Conservation (phyloP, 441 rosid genomes). For the Metrosideros polymorpha region DNA sequence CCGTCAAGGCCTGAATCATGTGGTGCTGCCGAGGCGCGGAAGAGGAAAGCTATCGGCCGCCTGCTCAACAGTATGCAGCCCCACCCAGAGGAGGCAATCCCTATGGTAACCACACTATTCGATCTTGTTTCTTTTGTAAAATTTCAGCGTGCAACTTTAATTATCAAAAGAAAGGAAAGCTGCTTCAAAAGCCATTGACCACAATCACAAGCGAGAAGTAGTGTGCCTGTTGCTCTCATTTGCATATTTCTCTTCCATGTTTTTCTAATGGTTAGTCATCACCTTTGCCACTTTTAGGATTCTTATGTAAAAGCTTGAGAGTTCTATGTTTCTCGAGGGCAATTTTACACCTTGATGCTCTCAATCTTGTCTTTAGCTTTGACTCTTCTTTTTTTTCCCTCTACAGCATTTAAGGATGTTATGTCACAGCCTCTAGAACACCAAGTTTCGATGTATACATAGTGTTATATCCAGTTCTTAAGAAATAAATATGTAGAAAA, state of each 20-base stretch:
- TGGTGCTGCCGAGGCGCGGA: slow-evolving; percentile 78
- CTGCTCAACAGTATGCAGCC: slow-evolving; percentile 51
- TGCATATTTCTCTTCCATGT: background rate
- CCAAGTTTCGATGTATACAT: background rate
- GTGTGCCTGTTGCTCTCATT: background rate
- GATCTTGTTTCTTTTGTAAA: background rate
- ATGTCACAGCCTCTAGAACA: background rate
- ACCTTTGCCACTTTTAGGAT: background rate
- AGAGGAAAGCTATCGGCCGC: slow-evolving; percentile 63
- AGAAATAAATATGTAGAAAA: background rate
- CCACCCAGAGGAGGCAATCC: slow-evolving; percentile 59
- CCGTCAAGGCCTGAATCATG: slow-evolving; percentile 28
- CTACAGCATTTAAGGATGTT: background rate
- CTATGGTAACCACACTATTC: slow-evolving; percentile 4
- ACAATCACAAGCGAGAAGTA: background rate
- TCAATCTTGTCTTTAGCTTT: background rate
- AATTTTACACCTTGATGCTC: background rate
- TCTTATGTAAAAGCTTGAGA: background rate
- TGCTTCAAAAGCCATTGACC: background rate
- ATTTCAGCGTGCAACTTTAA: background rate
- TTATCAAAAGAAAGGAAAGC: background rate
- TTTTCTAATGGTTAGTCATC: background rate
- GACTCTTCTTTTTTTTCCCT: background rate
- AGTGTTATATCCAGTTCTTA: background rate
- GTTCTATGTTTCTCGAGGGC: background rate